Evolutionary conservation across 495 filamentous ascomycete genomes (phyloP), one percentile per base, ranked within the genome.

Genomic region (Chlorociboria aeruginascens): DNA sequence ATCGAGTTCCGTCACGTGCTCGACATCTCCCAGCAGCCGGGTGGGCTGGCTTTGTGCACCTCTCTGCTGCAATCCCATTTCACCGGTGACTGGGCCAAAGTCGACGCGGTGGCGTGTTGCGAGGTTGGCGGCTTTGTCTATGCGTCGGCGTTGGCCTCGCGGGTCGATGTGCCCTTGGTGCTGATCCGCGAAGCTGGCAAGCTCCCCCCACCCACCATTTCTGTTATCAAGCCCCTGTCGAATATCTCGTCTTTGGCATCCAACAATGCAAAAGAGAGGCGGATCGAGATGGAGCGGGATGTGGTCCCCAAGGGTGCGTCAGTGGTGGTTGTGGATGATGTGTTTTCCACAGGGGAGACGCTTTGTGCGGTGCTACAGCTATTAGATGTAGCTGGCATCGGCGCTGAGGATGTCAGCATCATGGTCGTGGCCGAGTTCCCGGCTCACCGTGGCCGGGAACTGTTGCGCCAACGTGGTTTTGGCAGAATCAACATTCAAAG

Each of bases 351-450:
- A 29, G 78, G 77, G 43, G 50, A 67, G 53, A 82, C 78, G 43
- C 71, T 82, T 56, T 77, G 69, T 61, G 74, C 72, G 36, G 66
- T 79, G 32, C 53, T 83, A 50, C 57, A 69, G 54, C 61, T 81
- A 28, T 60, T 83, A 45, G 39, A 49, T 9, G 48, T 75, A 56
- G 67, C 63, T 61, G 67, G 69, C 20, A 55, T 79, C 36, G 25
- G 40, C 32, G 33, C 55, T 8, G 64, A 74, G 43, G 40, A 70
- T 59, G 42, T 81, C 34, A 69, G 54, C 46, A 54, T 78, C 37
- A 68, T 83, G 66, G 70, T 72, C 7, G 72, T 81, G 46, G 77
- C 73, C 25, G 78, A 83, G 63, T 79, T 83, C 50, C 77, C 78
- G 32, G 51, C 67, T 61, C 77, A 82, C 46, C 67, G 67, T 59